These are phyloP conservation scores for Suillus brevipes DNA, from an alignment of 768 basidiomycete genomes.

Conservation along the genomic window DNA sequence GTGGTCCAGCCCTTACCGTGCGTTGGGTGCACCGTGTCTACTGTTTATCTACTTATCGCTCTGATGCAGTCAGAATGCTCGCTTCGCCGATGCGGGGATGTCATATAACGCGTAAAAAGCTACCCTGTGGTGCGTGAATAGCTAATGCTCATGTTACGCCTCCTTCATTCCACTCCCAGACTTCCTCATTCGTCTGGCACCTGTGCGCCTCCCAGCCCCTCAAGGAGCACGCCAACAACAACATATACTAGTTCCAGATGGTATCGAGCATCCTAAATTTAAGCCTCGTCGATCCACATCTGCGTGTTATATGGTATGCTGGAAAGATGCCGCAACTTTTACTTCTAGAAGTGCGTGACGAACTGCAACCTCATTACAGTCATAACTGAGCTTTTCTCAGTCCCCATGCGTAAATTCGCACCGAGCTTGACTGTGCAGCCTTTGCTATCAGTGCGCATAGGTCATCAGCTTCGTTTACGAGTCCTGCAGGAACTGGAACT, in stretches of 20 bases:
- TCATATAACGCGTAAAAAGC: constrained; percentile 43
- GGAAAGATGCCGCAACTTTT: constrained; percentile 44
- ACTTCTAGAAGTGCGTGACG: constrained; percentile 40
- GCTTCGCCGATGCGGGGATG: constrained; percentile 63
- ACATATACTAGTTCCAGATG: constrained; percentile 50
- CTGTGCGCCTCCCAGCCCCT: constrained; percentile 42
- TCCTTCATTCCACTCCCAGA: constrained; percentile 40
- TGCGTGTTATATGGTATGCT: constrained; percentile 61
- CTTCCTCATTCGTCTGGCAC: constrained; percentile 62
- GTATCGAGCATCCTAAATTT: constrained; percentile 66
- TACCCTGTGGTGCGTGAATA: constrained; percentile 55
- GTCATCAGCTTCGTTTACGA: constrained; percentile 67
- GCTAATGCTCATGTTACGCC: background rate
- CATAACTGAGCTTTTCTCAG: constrained; percentile 14
- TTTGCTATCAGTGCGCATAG: constrained; percentile 54
- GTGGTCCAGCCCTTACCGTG: constrained; percentile 80
- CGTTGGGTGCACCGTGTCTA: constrained; percentile 18
- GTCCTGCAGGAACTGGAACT: constrained; percentile 75
- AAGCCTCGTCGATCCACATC: constrained; percentile 45
- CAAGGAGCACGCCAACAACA: constrained; percentile 29
- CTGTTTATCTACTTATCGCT: constrained; percentile 2
- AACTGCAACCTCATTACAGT: constrained; percentile 7
- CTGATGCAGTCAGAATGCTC: constrained; percentile 65
- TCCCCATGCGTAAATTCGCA: constrained; percentile 27
- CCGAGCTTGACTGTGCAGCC: constrained; percentile 38